Evolutionary conservation across 2,329 filamentous ascomycete genomes (phyloP), one percentile per base, ranked within the genome.

Genomic region (Alternaria arbusti): DNA sequence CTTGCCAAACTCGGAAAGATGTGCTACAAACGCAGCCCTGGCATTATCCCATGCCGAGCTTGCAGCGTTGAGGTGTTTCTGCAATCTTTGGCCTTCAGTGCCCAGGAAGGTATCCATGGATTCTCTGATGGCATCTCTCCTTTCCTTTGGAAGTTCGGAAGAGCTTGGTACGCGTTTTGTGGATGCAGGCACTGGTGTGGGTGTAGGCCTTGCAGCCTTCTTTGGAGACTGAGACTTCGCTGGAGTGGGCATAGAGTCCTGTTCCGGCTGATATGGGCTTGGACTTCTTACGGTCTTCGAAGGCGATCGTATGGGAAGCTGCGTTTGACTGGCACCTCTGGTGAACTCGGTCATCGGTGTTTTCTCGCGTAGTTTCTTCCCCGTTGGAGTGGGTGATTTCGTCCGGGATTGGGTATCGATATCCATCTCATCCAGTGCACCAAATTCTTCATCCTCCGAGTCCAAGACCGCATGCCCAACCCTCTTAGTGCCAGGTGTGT

Each of bases 371-470:
- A 60, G 25, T n/a, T 57, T 66, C 26, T 51, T 63, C 30, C 54
- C 67, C 3, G 50, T 30, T 5, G 62, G 63, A 1, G 61, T 69
- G 5, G 61, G 59, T 28, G 70, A 66, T 30, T 61, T 68, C 13
- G 63, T 58, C 12, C 40, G 47, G 3, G 61, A 63, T 17, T 68
- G 54, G 6, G 63, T 30, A 32, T 71, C 67, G n/a, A 70, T 40
- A 9, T 78, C 74, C 55, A 73, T 68, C 8, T 74, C 72, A 36
- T 77, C 76, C 9, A 74, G 63, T 20, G 64, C 72, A 8, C 71
- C 73, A 43, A 71, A 70, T 7, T 77, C 76, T 43, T 78, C 75
- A 28, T 77, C 75, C 44, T 79, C 74, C 4, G 74, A 78, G 40
- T 77, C 76, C 59, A 77, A 26, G 6, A 78, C 72, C 32, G 68